phyloP scores from a whole-genome alignment of 164 flowering plant species.

The Tinospora cordifolia region DNA sequence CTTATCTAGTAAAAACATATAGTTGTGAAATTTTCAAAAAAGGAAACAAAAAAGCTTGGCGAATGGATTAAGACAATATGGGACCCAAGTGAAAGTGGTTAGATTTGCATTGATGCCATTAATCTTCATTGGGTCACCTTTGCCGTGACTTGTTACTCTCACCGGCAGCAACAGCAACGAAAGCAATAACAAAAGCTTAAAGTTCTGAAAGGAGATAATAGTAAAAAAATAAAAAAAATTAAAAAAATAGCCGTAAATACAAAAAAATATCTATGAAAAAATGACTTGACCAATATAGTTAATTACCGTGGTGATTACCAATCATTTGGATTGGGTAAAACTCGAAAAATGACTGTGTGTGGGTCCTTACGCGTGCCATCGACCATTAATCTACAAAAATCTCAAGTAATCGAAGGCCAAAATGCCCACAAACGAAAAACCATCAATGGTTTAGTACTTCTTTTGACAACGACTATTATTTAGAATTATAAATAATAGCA shows the following conservation, averaged over 20 bases:
- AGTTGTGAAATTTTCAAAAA: no score
- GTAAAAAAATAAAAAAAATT: background rate
- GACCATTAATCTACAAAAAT: background rate
- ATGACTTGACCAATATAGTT: background rate
- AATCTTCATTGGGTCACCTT: background rate
- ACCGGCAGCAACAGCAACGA: background rate
- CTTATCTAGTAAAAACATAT: no score
- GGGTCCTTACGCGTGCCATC: background rate
- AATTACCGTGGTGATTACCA: background rate
- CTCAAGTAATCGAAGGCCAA: background rate
- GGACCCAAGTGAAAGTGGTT: background rate
- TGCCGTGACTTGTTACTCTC: background rate
- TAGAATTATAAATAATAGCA: background rate
- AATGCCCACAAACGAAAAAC: no score
- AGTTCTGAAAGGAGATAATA: background rate
- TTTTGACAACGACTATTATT: no score
- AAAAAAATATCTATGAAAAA: background rate
- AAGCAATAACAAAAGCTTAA: background rate
- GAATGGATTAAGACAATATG: background rate
- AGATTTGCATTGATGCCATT: background rate
- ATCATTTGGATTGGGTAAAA: background rate
- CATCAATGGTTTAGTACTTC: no score
- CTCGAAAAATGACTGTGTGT: background rate
- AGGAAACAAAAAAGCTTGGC: no score
- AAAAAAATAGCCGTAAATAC: no score